Base-by-base conservation (phyloP, 257 asterid genomes). In the Apocynum venetum region DNA sequence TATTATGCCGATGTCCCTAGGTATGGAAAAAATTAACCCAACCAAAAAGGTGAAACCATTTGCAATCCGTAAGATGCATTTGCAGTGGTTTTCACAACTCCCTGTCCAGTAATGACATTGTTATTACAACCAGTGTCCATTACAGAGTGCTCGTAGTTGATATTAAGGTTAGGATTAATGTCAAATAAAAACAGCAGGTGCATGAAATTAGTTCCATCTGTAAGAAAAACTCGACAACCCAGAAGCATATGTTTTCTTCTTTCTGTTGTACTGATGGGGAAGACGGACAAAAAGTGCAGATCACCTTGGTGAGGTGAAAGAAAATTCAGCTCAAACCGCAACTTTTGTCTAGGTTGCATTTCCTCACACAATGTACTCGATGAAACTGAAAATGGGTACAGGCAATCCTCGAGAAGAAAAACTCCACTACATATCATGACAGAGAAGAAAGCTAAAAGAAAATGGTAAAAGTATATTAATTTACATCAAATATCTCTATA, bases 401-500 rank as follows among this genome's bases (percentile, higher is more conserved):
- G 51, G 73, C 73, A 43, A 68, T 43, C n/a, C 38, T 6, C 8
- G 53, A 68, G 36, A 68, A 68, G 73, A 43, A 67, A 67, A 41
- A 41, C 53, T 43, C 73, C 53, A 19, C 73, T 68, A 68, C 12
- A 68, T 9, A 68, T 43, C 35, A 43, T 43, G 36, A 68, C 53
- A 68, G 38, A 67, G 5, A 17, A 41, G 25, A 66, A 13, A 11
- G 15, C 55, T 0, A 9, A 35, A 64, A 10, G 19, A 13, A 65
- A 17, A 15, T 19, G 13, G 19, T 17, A 8, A 43, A 68, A 43
- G 52, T 9, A 7, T 19, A 48, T 68, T 43, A 68, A 68, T 68
- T 67, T 68, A 68, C 73, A 51, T 11, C n/a, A 71, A 71, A 71
- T 71, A 46, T 48, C 61, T 48, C 75, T 55, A 52, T 57, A 14